Percentiles rank a stretch among this genome's conserved stretches.
Conservation (phyloP, 148 eudicot genomes). For the Hydrangea macrophylla region DNA sequence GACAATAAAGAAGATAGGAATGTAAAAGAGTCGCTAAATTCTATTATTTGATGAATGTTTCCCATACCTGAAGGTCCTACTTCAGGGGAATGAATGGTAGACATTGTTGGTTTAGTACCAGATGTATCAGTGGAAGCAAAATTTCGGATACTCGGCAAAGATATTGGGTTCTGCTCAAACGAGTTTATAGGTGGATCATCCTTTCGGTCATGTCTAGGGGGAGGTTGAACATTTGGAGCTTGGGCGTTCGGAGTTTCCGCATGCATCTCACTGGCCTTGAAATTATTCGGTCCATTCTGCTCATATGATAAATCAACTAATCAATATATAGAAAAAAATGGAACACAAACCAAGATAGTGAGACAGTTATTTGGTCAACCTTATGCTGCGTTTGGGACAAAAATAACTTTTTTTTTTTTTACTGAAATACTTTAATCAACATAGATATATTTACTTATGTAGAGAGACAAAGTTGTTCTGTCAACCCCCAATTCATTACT, state of each 20-base stretch:
- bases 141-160: constrained; percentile 33
- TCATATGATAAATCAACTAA: constrained; percentile 8
- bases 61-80: constrained; percentile 48
- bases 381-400: too few species aligned
- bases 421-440: too few species aligned
- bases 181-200: constrained; percentile 24
- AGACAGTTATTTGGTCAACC: neutral
- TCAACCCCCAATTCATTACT: too few species aligned
- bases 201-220: constrained; percentile 30
- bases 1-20: neutral
- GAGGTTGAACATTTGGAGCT: constrained; percentile 26
- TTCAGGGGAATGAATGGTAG: constrained; percentile 28
- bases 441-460: too few species aligned
- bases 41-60: neutral
- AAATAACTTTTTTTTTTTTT: too few species aligned
- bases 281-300: constrained; percentile 53
- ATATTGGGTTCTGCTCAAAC: constrained; percentile 23
- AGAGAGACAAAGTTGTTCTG: too few species aligned
- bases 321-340: neutral
- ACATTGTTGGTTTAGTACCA: constrained; percentile 17
- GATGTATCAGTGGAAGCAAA: constrained; percentile 23
- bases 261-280: constrained; percentile 37
- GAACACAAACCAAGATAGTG: neutral
- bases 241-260: constrained; percentile 37
- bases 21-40: neutral